These are phyloP conservation scores for Pleomassaria siparia DNA, from an alignment of 2,329 filamentous ascomycete genomes.

Conservation along the genomic window DNA sequence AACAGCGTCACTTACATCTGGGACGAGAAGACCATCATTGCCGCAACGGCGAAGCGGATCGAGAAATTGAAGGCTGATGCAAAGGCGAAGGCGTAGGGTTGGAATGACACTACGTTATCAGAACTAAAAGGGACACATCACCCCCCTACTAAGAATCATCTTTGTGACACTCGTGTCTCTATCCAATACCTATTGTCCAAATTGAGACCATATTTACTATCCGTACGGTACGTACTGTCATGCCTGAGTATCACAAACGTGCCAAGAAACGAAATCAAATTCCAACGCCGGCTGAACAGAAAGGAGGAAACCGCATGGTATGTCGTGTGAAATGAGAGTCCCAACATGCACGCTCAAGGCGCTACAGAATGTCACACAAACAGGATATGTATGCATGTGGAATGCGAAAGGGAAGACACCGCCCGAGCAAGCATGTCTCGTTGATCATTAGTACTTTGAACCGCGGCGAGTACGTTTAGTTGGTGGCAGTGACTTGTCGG, in stretches of 20 bases:
- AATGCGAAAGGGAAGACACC: conserved; percentile 11
- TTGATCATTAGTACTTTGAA: conserved; percentile 17
- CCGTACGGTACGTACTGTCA: conserved; percentile 2
- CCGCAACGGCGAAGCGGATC: conserved; percentile 22
- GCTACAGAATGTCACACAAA: background rate
- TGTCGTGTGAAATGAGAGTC: conserved; percentile 11
- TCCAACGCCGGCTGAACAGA: conserved; percentile 2
- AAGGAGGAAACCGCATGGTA: background rate
- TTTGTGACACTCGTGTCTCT: background rate
- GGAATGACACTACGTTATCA: background rate
- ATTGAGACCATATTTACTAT: background rate
- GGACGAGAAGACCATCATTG: conserved; percentile 30
- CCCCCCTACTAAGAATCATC: background rate
- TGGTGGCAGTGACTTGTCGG: conserved; percentile 22
- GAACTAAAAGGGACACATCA: background rate
- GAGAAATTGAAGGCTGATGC: conserved; percentile 27
- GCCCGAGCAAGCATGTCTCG: background rate
- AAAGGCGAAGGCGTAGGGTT: conserved; percentile 8
- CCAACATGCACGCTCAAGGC: conserved; percentile 17
- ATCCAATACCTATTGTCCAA: background rate
- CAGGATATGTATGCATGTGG: conserved; percentile 1
- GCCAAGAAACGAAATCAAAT: conserved; percentile 6
- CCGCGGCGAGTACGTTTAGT: conserved; percentile 34
- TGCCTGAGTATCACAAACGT: conserved; percentile 18
- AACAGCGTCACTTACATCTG: conserved; percentile 62